These are phyloP conservation scores for Diaporthe batatas DNA, from an alignment of 2,329 filamentous ascomycete genomes.

Conservation along the genomic window DNA sequence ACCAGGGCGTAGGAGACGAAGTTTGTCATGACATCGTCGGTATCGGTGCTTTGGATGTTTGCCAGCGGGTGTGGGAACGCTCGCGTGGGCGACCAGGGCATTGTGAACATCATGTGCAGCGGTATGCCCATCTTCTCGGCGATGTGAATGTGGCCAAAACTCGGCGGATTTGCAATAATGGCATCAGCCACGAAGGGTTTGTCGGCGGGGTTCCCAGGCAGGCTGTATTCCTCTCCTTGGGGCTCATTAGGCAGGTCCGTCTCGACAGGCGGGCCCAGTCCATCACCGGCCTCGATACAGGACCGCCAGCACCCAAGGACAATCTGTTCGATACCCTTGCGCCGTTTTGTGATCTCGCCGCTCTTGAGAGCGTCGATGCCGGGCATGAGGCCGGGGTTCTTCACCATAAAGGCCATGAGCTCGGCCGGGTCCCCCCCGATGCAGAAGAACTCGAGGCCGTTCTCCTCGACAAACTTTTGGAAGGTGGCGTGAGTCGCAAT, in stretches of 20 bases:
- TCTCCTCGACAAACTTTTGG: conserved; percentile 75
- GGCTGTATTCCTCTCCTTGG: conserved; percentile 61
- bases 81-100: conserved; percentile 91
- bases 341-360: conserved; percentile 81
- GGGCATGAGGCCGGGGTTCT: conserved; percentile 88
- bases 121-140: conserved; percentile 82
- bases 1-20: conserved; percentile 87
- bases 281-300: conserved; percentile 84
- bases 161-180: conserved; percentile 84
- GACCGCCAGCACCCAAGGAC: conserved; percentile 89
- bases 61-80: conserved; percentile 89
- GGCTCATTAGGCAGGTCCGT: conserved; percentile 62
- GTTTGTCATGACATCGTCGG: conserved; percentile 82
- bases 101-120: conserved; percentile 91
- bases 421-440: conserved; percentile 83
- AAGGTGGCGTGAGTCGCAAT: conserved; percentile 81
- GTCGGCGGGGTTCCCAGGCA: conserved; percentile 57
- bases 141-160: conserved; percentile 81
- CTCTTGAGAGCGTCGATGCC: conserved; percentile 81
- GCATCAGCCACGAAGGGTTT: conserved; percentile 85
- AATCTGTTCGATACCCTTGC: conserved; percentile 82
- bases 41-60: conserved; percentile 82
- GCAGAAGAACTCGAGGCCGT: conserved; percentile 80
- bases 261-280: conserved; percentile 63
- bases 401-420: conserved; percentile 92